phyloP scores from a whole-genome alignment of 768 basidiomycete genomes.

The Symmetrospora coprosmae region DNA sequence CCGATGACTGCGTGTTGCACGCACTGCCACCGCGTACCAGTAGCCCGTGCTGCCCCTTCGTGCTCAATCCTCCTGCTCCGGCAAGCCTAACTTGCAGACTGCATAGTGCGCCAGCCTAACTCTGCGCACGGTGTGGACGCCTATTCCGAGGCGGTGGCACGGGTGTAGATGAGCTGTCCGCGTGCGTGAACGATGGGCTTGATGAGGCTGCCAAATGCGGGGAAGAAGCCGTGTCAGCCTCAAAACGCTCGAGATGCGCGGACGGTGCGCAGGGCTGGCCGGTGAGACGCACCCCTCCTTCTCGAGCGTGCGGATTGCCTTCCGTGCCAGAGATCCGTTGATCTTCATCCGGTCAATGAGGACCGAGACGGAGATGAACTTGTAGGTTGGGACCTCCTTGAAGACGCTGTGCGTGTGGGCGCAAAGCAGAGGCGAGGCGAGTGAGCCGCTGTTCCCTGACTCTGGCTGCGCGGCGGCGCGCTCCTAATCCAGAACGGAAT shows the following conservation, averaged over 20 bases:
- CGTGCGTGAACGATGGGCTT: constrained; percentile 95
- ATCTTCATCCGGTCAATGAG: constrained; percentile 97
- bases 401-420: constrained; percentile 20
- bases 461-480: too few relatives aligned
- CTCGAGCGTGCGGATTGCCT: constrained; percentile 40
- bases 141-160: constrained; percentile 24
- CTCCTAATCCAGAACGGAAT: too few relatives aligned
- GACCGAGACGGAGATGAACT: constrained; percentile 92
- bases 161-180: constrained; percentile 76
- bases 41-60: too few relatives aligned
- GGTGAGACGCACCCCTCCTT: constrained; percentile 34
- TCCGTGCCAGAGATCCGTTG: constrained; percentile 73
- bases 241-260: neutral
- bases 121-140: too few relatives aligned
- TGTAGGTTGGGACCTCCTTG: constrained; percentile 63
- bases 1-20: too few relatives aligned
- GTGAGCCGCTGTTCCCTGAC: too few relatives aligned
- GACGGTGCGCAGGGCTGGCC: neutral
- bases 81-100: too few relatives aligned
- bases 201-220: constrained; percentile 55
- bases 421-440: too few relatives aligned
- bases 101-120: too few relatives aligned
- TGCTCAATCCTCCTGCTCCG: too few relatives aligned
- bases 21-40: too few relatives aligned
- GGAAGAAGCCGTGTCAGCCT: neutral